Evolutionary conservation across 148 eudicot genomes (phyloP).

Genomic region (Beta vulgaris): DNA sequence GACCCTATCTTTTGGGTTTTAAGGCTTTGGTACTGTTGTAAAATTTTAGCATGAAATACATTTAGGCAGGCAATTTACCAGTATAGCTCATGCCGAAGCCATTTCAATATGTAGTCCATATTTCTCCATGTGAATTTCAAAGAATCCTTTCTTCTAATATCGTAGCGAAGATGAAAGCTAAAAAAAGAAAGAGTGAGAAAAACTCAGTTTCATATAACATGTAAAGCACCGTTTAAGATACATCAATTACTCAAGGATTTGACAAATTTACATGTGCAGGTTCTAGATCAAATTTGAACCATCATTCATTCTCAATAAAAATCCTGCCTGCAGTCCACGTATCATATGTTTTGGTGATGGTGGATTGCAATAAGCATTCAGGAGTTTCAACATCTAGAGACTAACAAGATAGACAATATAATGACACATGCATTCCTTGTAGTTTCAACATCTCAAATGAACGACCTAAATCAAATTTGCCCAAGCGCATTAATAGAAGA

Average conservation of each 20-base stretch:
- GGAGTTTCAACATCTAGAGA: neutral
- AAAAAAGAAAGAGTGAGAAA: neutral
- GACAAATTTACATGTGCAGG: neutral
- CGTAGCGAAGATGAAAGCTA: neutral
- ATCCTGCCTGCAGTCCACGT: neutral
- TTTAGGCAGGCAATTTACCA: neutral
- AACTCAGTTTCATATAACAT: neutral
- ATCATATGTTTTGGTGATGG: neutral
- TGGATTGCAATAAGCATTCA: neutral
- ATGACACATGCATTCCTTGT: neutral
- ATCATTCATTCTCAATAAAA: neutral
- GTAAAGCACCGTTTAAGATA: neutral
- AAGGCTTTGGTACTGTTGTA: neutral
- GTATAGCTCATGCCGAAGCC: neutral
- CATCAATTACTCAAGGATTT: neutral
- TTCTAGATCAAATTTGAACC: neutral
- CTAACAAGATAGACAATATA: neutral
- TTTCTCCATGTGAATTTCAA: neutral
- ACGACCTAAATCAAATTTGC: neutral
- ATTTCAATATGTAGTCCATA: neutral
- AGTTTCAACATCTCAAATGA: neutral
- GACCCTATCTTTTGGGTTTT: too few relatives aligned
- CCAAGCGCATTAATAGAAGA: neutral
- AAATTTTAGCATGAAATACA: neutral
- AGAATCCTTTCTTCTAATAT: neutral